Evolutionary conservation across 371 early-diverging fungal genomes (phyloP).

Genomic region (Sporodiniella umbellata): DNA sequence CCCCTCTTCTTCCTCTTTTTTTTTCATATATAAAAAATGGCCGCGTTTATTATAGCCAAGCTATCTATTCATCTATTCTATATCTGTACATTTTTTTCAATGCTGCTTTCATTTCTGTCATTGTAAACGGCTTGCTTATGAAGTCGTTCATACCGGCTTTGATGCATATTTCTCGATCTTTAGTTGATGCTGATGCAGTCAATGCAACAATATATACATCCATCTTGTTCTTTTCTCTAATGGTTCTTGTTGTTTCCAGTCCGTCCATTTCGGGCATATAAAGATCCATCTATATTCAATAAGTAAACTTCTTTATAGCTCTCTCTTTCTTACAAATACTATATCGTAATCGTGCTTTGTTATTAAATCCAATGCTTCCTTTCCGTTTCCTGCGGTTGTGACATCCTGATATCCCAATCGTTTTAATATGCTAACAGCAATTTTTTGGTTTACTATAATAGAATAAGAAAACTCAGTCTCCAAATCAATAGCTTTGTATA

Average conservation of each 20-base stretch:
- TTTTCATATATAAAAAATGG: too few species aligned
- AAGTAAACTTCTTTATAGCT: too few species aligned
- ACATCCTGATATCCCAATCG: conserved; percentile 52
- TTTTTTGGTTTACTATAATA: conserved; percentile 54
- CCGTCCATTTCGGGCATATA: conserved; percentile 56
- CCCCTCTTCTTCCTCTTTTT: too few species aligned
- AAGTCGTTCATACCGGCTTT: conserved; percentile 64
- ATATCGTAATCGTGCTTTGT: conserved; percentile 36
- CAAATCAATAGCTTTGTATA: too few species aligned
- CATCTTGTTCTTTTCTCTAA: conserved; percentile 26
- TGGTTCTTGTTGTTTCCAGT: conserved; percentile 40
- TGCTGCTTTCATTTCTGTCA: conserved; percentile 53
- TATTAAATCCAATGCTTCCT: conserved; percentile 46
- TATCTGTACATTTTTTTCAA: conserved; percentile 20
- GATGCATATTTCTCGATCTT: conserved; percentile 57
- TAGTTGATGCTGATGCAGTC: conserved; percentile 55
- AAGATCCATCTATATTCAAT: conserved; percentile 37
- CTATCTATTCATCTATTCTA: neutral
- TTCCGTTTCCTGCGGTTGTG: conserved; percentile 52
- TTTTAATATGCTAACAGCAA: conserved; percentile 54
- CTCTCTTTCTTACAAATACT: conserved; percentile 26
- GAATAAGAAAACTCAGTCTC: neutral
- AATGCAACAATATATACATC: conserved; percentile 52
- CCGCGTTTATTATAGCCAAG: too few species aligned
- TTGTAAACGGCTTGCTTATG: conserved; percentile 57